Evolutionary conservation across 805 yeast genomes (phyloP).

Genomic region (Metschnikowia dekortorum): DNA sequence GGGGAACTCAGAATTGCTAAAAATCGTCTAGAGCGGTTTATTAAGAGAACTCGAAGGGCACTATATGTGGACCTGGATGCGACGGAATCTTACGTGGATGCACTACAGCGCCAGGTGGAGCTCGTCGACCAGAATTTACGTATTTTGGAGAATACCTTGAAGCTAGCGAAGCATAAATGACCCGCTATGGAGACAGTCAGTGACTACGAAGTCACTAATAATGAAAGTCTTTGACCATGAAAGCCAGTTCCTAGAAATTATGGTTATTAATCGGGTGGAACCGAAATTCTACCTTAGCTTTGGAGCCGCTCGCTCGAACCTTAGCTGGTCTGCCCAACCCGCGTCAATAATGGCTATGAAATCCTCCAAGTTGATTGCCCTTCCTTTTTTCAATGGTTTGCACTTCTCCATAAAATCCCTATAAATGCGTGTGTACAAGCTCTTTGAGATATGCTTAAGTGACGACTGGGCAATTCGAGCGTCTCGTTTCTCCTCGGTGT

Average conservation of each 20-base stretch:
- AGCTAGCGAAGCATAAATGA: constrained; percentile 12
- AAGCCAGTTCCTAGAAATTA: too few relatives aligned
- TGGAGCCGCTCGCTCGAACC: constrained; percentile 58
- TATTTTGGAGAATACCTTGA: constrained; percentile 56
- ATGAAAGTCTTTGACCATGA: too few relatives aligned
- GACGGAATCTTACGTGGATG: constrained; percentile 11
- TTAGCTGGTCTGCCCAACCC: constrained; percentile 80
- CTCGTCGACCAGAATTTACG: constrained; percentile 66
- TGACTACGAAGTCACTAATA: neutral
- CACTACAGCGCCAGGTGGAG: constrained; percentile 49
- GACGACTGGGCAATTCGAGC: constrained; percentile 16
- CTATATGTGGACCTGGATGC: constrained; percentile 9
- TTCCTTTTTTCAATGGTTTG: constrained; percentile 51
- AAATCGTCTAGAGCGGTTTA: constrained; percentile 7
- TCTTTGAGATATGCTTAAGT: constrained; percentile 39
- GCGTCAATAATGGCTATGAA: constrained; percentile 66
- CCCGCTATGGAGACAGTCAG: neutral
- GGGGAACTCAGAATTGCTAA: constrained; percentile 14
- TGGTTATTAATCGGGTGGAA: neutral
- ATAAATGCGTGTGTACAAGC: constrained; percentile 60
- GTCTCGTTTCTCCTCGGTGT: constrained; percentile 11
- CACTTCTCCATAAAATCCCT: constrained; percentile 65
- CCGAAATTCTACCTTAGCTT: constrained; percentile 20
- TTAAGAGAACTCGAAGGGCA: constrained; percentile 8
- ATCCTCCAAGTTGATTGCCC: constrained; percentile 70